Percentiles rank a stretch among this genome's conserved stretches.
Evolutionary conservation across 2,329 filamentous ascomycete genomes (phyloP).

Genomic region (Colletotrichum kahawae): DNA sequence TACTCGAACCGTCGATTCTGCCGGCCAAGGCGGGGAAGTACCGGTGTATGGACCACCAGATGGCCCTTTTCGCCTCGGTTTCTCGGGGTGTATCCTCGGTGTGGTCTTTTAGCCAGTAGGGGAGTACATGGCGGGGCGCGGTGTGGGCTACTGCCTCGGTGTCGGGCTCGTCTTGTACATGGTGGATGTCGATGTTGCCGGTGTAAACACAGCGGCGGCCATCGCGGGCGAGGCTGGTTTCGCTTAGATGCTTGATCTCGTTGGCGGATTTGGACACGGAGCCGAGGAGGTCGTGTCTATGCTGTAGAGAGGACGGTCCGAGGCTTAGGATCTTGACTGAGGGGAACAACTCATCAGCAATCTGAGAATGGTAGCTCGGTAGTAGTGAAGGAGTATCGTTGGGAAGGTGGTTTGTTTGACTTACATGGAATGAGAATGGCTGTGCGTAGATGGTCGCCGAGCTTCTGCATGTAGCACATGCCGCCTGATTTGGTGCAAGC

Average conservation of each 20-base stretch:
- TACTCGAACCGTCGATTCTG: not conserved
- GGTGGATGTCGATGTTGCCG: not conserved
- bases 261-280: not conserved
- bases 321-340: not conserved
- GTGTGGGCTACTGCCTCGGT: not conserved
- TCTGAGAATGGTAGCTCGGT: not conserved
- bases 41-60: not conserved
- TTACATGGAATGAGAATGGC: not conserved
- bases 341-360: not conserved
- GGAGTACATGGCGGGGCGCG: not conserved
- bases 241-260: not conserved
- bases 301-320: not conserved
- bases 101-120: not conserved
- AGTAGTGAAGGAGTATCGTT: too few relatives aligned
- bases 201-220: not conserved
- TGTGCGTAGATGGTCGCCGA: not conserved
- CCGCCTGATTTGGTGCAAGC: not conserved
- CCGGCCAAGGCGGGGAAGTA: not conserved
- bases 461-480: not conserved
- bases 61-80: not conserved
- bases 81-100: not conserved
- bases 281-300: not conserved
- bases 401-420: not conserved
- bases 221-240: not conserved
- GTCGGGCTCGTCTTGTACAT: not conserved